A percentile compares a stretch with the other conserved stretches of the same genome.
Conservation (phyloP, 2,329 filamentous ascomycete species). For the Clarireedia monteithiana region DNA sequence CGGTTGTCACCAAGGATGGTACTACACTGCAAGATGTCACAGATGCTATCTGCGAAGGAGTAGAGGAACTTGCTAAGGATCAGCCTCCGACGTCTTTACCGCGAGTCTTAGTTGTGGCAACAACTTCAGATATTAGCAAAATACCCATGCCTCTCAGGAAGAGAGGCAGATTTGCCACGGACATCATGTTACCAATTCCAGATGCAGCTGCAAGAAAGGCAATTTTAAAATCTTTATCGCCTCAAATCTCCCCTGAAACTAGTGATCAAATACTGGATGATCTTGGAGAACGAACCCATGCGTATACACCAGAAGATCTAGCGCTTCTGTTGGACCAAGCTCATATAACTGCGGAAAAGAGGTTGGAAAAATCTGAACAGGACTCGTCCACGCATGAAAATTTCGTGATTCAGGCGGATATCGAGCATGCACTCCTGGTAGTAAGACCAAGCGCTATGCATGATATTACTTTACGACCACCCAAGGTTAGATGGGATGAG, state of each 20-base stretch:
- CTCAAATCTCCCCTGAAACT: conserved; percentile 38
- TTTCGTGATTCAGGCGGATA: conserved; percentile 39
- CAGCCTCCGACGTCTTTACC: conserved; percentile 30
- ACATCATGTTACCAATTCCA: conserved; percentile 71
- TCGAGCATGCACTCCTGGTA: conserved; percentile 56
- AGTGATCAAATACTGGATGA: conserved; percentile 46
- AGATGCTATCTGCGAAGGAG: conserved; percentile 43
- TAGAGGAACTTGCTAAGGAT: conserved; percentile 44
- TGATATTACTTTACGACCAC: conserved; percentile 81
- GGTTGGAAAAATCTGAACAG: conserved; percentile 6
- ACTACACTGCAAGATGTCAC: conserved; percentile 43
- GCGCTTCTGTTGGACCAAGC: conserved; percentile 53
- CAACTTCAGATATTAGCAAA: conserved; percentile 64
- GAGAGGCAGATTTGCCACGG: conserved; percentile 53
- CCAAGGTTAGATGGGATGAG: conserved; percentile 77
- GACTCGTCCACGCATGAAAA: conserved; percentile 3
- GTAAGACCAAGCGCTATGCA: conserved; percentile 82
- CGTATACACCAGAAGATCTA: conserved; percentile 76
- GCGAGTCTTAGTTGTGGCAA: conserved; percentile 65
- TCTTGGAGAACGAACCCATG: conserved; percentile 72
- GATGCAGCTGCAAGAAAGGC: conserved; percentile 62
- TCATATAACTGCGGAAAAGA: conserved; percentile 30
- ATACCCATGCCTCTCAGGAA: conserved; percentile 63
- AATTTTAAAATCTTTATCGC: conserved; percentile 53
- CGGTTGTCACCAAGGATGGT: conserved; percentile 55